Evolutionary conservation across 371 early-diverging fungal genomes (phyloP).

Genomic region (Phascolomyces articulosus): DNA sequence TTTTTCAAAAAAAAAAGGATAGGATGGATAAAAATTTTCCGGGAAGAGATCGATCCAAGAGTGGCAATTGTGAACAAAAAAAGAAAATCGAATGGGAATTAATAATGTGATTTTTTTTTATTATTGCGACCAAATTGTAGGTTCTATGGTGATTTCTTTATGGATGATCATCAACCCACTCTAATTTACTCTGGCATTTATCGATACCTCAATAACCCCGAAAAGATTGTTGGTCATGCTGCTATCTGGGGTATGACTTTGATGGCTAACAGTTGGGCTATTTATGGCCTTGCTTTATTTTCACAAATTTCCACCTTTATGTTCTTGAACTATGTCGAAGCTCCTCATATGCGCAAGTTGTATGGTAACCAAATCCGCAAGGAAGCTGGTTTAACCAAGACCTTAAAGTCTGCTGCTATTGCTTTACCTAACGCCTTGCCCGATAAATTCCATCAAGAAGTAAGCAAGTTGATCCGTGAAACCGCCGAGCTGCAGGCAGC

Average conservation of each 20-base stretch:
- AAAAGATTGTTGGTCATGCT: constrained; percentile 88
- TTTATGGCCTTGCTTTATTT: constrained; percentile 82
- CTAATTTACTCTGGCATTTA: constrained; percentile 87
- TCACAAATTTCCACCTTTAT: constrained; percentile 79
- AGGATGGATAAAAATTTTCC: too few relatives aligned
- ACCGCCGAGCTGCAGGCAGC: constrained; percentile 38
- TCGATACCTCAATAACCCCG: constrained; percentile 88
- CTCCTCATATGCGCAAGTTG: constrained; percentile 82
- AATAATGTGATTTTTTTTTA: too few relatives aligned
- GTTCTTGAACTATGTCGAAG: constrained; percentile 84
- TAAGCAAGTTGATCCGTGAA: constrained; percentile 42
- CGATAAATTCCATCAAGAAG: constrained; percentile 37
- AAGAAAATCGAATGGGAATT: too few relatives aligned
- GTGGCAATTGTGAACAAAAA: too few relatives aligned
- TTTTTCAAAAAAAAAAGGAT: background rate
- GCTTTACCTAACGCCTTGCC: constrained; percentile 36
- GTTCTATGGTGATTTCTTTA: constrained; percentile 90
- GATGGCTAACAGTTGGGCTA: constrained; percentile 76
- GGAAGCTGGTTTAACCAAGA: constrained; percentile 79
- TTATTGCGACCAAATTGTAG: background rate
- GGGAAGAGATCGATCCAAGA: background rate
- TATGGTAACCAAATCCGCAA: constrained; percentile 82
- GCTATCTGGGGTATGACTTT: constrained; percentile 91
- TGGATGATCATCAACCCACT: constrained; percentile 65
- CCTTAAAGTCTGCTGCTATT: constrained; percentile 43